Conservation (phyloP, 257 asterid species). For the Cordia subcordata region DNA sequence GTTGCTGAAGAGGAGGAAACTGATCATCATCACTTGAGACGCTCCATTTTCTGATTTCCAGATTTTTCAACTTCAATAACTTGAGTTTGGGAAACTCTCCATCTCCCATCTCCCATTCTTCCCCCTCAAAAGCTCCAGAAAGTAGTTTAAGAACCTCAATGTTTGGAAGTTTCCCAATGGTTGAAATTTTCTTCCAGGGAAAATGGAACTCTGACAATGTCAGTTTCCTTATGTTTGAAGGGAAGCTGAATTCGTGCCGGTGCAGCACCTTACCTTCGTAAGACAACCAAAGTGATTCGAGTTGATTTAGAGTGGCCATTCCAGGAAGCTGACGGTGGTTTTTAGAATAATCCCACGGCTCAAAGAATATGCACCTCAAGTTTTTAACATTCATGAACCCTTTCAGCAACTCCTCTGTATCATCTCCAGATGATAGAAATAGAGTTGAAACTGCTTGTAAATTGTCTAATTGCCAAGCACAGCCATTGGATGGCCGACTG, state of each 20-base stretch:
- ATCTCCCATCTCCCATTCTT: neutral
- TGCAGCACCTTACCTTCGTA: neutral
- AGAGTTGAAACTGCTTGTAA: conserved; percentile 7
- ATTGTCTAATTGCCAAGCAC: neutral
- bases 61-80: neutral
- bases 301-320: neutral
- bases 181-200: neutral
- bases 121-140: neutral
- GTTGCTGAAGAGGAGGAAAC: neutral
- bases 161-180: neutral
- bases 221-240: neutral
- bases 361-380: conserved; percentile 3
- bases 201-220: neutral
- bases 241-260: neutral
- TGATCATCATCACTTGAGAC: neutral
- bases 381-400: conserved; percentile 8
- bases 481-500: neutral
- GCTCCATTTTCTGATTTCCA: neutral
- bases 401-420: neutral
- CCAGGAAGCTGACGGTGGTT: neutral
- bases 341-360: neutral
- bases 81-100: neutral
- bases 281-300: conserved; percentile 16
- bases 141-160: neutral
- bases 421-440: neutral